Base-by-base conservation (phyloP, 495 filamentous ascomycete species). In the Gamarada debralockiae region DNA sequence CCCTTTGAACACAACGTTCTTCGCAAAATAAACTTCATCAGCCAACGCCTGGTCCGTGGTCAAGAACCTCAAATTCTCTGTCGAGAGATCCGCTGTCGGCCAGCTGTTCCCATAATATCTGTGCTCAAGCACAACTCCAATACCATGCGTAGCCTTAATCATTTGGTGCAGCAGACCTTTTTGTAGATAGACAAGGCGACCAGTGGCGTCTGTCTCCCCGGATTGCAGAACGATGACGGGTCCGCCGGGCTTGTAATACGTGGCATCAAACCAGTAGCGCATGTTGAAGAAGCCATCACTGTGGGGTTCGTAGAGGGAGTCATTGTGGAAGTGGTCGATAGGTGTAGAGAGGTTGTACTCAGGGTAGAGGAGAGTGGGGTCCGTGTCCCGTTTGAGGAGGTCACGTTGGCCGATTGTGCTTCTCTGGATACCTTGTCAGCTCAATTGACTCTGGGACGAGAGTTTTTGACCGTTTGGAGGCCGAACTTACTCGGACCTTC, bases 81-180 rank as follows among this genome's bases (percentile, higher is more conserved):
- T 82, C 43, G 78, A 82, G 39, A 87, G 68, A 61, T 86, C 72
- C 7, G 67, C 53, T 0, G 70, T 71, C 0, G 84, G 83, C 47
- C 79, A 77, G 61, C 81, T 85, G 17, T 61, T 69, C 5, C 85
- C 85, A 52, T 88, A 89, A 70, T 88, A 89, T 21, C 85, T 76
- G 57, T 89, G 87, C 67, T 91, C 87, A 14, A 90, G 71, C 48
- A 91, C 78, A 23, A 91, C 85, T 1, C 79, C 84, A n/a, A 91
- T 65, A 0, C 87, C 87, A 48, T 77, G 62, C 0, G 85, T 88
- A 3, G 78, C 79, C 52, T 80, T 60, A 7, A 80, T 76, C 22
- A 91, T 71, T 50, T 84, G 70, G 29, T 77, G 70, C 3, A 83
- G 70, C 42, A 91, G 80, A 36, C 87, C 87, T 59, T 89, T 85